Evolutionary conservation across 148 eudicot species (phyloP), one percentile per base, ranked within the genome.

Genomic region (Gaultheria prostrata): DNA sequence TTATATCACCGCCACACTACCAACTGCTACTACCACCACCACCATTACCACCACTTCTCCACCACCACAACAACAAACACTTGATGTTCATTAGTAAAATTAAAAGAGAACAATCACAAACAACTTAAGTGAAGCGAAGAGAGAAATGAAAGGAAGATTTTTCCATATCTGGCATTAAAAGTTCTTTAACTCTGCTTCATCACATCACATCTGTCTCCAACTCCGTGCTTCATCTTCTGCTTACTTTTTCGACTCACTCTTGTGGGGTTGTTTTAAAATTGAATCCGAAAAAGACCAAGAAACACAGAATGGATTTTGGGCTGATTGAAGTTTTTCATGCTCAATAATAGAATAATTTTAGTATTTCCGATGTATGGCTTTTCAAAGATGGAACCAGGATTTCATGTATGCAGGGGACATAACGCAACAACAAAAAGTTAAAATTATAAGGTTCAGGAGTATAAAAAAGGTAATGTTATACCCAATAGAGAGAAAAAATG

Each of bases 131-230:
- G 80, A 94, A 86, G 91, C 84, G 57, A 95, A 83, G 50, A 97
- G 93, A 72, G 97, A 95, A 65, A 80, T 72, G 97, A 95, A 73
- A 96, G 95, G n/a, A n/a, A n/a, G n/a, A n/a, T n/a, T n/a, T n/a
- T n/a, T n/a, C n/a, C n/a, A n/a, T n/a, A n/a, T n/a, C 88, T 48
- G 97, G 91, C 15, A 86, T 17, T 21, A 94, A 80, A 8, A 94
- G 83, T 39, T 56, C 71, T 65, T 83, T 77, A 96, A 56, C 57
- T 91, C 92, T 51, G 85, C 90, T 13, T 91, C 92, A 57, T 86
- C 90, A 7, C 74, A 82, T 30, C 84, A n/a, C n/a, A n/a, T n/a
- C n/a, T n/a, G n/a, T 83, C 46, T 49, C 21, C 17, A 17, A 17
- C 61, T 56, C 21, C n/a, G n/a, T 56, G 21, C 61, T 56, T 18